phyloP scores from a whole-genome alignment of 768 basidiomycete genomes.

The Flagelloscypha sp. region DNA sequence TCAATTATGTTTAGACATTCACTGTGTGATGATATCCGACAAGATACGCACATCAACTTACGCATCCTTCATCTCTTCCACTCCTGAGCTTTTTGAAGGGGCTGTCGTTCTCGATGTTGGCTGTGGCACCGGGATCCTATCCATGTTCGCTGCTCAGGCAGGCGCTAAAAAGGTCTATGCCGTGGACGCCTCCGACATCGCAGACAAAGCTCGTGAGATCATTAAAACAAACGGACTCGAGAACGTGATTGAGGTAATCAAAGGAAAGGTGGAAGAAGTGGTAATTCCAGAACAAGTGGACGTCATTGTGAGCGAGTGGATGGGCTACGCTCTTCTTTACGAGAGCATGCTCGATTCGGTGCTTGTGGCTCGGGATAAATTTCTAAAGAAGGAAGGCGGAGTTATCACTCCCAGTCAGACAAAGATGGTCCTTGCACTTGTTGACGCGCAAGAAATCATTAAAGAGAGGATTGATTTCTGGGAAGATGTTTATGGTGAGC shows the following conservation, averaged over 20 bases:
- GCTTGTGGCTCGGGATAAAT: constrained; percentile 78
- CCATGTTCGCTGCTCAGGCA: constrained; percentile 80
- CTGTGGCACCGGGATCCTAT: constrained; percentile 91
- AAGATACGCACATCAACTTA: constrained; percentile 91
- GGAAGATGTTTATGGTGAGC: constrained; percentile 82
- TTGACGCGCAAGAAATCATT: constrained; percentile 64
- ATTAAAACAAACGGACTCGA: constrained; percentile 68
- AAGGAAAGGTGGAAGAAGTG: constrained; percentile 88
- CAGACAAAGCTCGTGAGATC: constrained; percentile 67
- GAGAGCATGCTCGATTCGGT: constrained; percentile 99
- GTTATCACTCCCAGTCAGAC: constrained; percentile 90
- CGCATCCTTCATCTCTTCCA: constrained; percentile 82
- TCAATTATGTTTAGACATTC: constrained; percentile 56
- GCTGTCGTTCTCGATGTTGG: constrained; percentile 92
- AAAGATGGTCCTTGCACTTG: constrained; percentile 75
- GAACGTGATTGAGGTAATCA: constrained; percentile 76
- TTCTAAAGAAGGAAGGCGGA: constrained; percentile 60
- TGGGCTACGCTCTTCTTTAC: constrained; percentile 88
- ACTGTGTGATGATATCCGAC: constrained; percentile 95
- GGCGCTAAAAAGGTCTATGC: constrained; percentile 89
- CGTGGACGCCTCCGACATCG: constrained; percentile 84
- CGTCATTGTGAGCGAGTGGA: constrained; percentile 96
- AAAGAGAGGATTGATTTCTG: constrained; percentile 86
- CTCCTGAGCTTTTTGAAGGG: constrained; percentile 71
- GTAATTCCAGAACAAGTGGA: constrained; percentile 79